Percentiles rank a stretch among this genome's conserved stretches.
Conservation (phyloP, 1,284 basidiomycete genomes). For the Caloboletus inedulis region DNA sequence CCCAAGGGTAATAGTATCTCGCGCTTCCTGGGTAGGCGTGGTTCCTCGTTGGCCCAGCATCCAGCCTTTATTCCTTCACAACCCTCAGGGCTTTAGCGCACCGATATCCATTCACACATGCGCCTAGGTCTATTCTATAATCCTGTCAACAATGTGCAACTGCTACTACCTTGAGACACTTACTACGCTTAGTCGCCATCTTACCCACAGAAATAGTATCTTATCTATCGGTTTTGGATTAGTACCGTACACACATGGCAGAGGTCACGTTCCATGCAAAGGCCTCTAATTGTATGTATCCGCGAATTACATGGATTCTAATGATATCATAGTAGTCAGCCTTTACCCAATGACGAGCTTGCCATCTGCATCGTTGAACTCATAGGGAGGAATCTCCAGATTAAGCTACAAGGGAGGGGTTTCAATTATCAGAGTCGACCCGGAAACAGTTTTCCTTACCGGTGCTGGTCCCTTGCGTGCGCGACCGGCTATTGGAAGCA, state of each 20-base stretch:
- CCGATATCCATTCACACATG: not conserved
- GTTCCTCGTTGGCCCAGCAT: constrained; percentile 6
- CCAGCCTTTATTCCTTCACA: constrained; percentile 4
- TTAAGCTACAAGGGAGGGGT: constrained; percentile 62
- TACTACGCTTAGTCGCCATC: not conserved
- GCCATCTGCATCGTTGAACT: constrained; percentile 83
- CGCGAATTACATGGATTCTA: constrained; percentile 21
- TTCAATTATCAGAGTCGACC: constrained; percentile 12
- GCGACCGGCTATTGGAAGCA: constrained; percentile 68
- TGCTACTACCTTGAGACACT: not conserved
- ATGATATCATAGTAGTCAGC: constrained; percentile 5
- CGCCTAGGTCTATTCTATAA: not conserved
- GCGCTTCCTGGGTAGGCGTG: constrained; percentile 18
- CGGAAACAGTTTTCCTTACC: constrained; percentile 43
- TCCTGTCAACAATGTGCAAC: no score
- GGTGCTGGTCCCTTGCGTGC: constrained; percentile 94
- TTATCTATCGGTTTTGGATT: not conserved
- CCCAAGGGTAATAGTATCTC: constrained; percentile 19
- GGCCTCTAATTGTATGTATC: constrained; percentile 26
- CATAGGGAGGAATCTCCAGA: constrained; percentile 87
- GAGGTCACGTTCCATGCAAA: constrained; percentile 7
- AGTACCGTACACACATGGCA: not conserved
- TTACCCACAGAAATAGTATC: not conserved
- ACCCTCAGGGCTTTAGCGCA: not conserved
- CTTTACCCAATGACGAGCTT: constrained; percentile 90